Evolutionary conservation across 2,329 filamentous ascomycete species (phyloP).

Genomic region (Ascochyta koolunga): DNA sequence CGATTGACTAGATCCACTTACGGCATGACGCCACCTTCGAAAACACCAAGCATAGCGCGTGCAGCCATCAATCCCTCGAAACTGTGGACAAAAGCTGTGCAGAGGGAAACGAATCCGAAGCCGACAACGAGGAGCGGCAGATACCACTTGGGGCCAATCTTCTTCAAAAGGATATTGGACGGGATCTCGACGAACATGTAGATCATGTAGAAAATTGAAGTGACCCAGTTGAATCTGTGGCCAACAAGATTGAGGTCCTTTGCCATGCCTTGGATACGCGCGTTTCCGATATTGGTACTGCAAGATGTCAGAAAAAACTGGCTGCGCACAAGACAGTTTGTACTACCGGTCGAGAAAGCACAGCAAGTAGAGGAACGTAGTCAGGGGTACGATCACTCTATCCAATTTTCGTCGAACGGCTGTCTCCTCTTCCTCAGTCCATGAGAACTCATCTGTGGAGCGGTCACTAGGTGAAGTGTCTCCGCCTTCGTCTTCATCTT

Average conservation of each 20-base stretch:
- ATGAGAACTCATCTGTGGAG: constrained; percentile 48
- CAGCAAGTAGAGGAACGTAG: constrained; percentile 61
- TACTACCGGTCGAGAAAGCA: constrained; percentile 56
- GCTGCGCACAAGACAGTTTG: not conserved
- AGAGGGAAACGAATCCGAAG: constrained; percentile 62
- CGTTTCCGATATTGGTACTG: constrained; percentile 59
- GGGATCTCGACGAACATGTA: constrained; percentile 64
- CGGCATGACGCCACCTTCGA: constrained; percentile 65
- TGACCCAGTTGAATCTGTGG: constrained; percentile 63
- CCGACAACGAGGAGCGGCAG: constrained; percentile 61
- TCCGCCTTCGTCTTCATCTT: constrained; percentile 10
- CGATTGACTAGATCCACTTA: constrained; percentile 23
- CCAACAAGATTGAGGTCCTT: constrained; percentile 57
- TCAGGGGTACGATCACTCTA: constrained; percentile 58
- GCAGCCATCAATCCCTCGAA: constrained; percentile 56
- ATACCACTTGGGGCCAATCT: constrained; percentile 58
- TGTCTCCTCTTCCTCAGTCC: constrained; percentile 60
- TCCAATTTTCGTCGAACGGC: constrained; percentile 60
- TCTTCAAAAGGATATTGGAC: constrained; percentile 62
- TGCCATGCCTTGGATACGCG: constrained; percentile 61
- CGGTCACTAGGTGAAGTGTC: constrained; percentile 29
- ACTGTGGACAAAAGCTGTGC: constrained; percentile 59
- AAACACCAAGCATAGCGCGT: constrained; percentile 59
- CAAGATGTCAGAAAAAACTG: constrained; percentile 10
- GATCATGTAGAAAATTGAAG: constrained; percentile 64